These are phyloP conservation scores for Penicillium coffeae DNA, from an alignment of 495 filamentous ascomycete species.

Conservation along the genomic window DNA sequence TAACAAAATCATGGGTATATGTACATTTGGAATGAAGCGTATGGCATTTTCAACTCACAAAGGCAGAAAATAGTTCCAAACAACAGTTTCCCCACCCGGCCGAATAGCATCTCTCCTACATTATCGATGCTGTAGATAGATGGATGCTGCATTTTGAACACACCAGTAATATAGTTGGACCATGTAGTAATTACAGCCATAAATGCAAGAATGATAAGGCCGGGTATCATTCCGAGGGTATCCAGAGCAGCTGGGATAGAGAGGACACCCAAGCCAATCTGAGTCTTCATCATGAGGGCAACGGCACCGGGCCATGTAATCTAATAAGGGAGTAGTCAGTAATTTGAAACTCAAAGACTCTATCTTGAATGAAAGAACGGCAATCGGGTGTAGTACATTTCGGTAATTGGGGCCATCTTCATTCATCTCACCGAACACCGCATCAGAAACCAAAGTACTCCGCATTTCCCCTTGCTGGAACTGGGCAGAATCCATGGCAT, in stretches of 20 bases:
- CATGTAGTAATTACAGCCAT: conserved; percentile 65
- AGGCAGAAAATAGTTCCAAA: conserved; percentile 51
- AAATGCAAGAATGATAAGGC: conserved; percentile 46
- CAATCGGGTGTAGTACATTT: too few species aligned
- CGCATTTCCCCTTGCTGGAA: too few species aligned
- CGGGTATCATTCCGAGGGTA: conserved; percentile 54
- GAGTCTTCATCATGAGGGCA: conserved; percentile 37
- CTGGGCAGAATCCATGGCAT: too few species aligned
- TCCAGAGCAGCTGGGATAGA: conserved; percentile 58
- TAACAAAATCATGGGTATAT: conserved; percentile 21
- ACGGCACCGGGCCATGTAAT: conserved; percentile 31
- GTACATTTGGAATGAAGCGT: conserved; percentile 25
- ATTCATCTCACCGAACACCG: conserved; percentile 14
- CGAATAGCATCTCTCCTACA: conserved; percentile 60
- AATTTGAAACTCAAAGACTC: too few species aligned
- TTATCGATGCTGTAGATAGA: conserved; percentile 66
- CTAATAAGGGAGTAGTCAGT: too few species aligned
- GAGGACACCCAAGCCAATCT: conserved; percentile 59
- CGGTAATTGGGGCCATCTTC: conserved; percentile 17
- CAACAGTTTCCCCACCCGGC: conserved; percentile 54
- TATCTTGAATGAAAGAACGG: too few species aligned
- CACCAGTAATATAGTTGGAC: conserved; percentile 67
- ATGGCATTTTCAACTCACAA: conserved; percentile 17
- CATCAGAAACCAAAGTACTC: too few species aligned
- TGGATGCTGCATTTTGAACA: conserved; percentile 64